A percentile compares a stretch with the other conserved stretches of the same genome.
These are phyloP conservation scores for Puccinellia tenuiflora DNA, from an alignment of 176 grass and related monocot species.

Conservation along the genomic window DNA sequence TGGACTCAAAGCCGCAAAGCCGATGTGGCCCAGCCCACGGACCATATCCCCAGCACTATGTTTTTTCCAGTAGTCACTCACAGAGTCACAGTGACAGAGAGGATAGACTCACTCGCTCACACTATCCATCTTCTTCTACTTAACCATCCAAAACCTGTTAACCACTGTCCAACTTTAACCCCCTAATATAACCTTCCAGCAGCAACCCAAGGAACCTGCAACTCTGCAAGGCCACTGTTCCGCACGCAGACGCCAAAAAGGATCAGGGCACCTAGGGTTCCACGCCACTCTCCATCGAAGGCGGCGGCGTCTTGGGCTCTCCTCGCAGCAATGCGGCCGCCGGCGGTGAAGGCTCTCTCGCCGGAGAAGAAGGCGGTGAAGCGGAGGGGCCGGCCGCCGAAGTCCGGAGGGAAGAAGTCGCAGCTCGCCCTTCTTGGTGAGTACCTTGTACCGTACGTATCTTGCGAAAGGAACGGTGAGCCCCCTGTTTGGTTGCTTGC, in stretches of 20 bases:
- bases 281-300: neutral
- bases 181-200: neutral
- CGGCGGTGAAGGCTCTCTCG: neutral
- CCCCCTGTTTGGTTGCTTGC: neutral
- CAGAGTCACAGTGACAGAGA: neutral
- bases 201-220: neutral
- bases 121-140: neutral
- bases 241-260: neutral
- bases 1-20: no score
- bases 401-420: slow-evolving; percentile 35
- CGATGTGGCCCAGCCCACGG: neutral
- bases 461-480: neutral
- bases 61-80: neutral
- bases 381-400: slow-evolving; percentile 20
- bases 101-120: no score
- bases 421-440: slow-evolving; percentile 41
- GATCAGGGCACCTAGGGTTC: neutral
- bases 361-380: neutral
- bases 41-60: neutral
- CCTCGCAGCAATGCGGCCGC: neutral
- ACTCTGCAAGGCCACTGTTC: neutral
- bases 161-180: neutral
- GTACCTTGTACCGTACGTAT: neutral
- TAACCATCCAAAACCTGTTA: neutral
- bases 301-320: slow-evolving; percentile 18